Percentiles rank a stretch among this genome's conserved stretches.
These are phyloP conservation scores for Diaporthe aspalathi DNA, from an alignment of 2,329 filamentous ascomycete genomes.

Conservation along the genomic window DNA sequence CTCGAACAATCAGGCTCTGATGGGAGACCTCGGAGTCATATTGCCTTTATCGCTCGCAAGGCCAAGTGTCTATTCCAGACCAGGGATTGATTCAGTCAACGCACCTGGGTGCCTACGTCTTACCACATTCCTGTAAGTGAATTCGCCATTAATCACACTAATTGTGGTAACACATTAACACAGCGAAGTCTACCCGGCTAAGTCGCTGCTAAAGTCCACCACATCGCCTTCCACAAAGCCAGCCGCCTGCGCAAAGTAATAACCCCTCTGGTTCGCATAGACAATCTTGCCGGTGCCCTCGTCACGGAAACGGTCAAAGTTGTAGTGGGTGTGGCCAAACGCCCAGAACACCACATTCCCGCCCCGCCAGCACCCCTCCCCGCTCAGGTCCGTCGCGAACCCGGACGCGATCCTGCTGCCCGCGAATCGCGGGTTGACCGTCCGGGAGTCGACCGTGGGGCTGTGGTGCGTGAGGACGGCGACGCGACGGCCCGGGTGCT, in stretches of 20 bases:
- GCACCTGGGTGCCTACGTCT: too few species aligned
- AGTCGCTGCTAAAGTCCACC: background rate
- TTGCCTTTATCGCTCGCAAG: too few species aligned
- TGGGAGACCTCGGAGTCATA: too few species aligned
- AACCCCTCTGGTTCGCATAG: slow-evolving; percentile 44
- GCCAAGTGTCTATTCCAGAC: background rate
- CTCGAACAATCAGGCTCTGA: too few species aligned
- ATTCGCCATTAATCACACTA: background rate
- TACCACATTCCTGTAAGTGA: background rate
- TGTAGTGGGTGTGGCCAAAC: slow-evolving; percentile 63
- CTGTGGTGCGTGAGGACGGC: slow-evolving; percentile 44
- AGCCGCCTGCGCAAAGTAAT: slow-evolving; percentile 37
- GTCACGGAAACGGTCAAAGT: slow-evolving; percentile 52
- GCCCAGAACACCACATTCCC: slow-evolving; percentile 55
- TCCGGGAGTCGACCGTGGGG: slow-evolving; percentile 41
- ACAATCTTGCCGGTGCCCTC: slow-evolving; percentile 28
- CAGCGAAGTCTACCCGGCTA: background rate
- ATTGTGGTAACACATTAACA: too few species aligned
- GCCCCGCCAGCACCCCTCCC: slow-evolving; percentile 50
- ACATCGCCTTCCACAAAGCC: background rate
- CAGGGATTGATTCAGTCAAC: background rate
- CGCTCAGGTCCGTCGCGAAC: slow-evolving; percentile 55
- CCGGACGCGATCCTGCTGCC: slow-evolving; percentile 43
- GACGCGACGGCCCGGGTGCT: slow-evolving; percentile 29
- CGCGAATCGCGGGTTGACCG: slow-evolving; percentile 39